A percentile compares a stretch with the other conserved stretches of the same genome.
Conservation (phyloP, 2,329 filamentous ascomycete species). For the Paraphaeosphaeria sporulosa region DNA sequence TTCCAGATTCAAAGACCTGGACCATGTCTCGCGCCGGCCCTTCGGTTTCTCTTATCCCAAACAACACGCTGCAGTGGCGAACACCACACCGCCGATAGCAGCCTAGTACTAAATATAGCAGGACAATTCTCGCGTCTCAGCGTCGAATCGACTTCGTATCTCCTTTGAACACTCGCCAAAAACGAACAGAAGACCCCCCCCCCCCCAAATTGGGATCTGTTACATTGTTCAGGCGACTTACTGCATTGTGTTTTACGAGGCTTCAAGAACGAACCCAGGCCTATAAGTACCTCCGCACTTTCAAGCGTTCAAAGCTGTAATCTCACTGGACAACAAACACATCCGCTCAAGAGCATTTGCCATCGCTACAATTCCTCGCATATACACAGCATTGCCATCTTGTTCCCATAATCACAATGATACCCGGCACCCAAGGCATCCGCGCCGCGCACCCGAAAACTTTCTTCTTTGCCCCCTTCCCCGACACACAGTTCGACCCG, state of each 20-base stretch:
- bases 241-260: not conserved
- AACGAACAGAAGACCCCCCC: not conserved
- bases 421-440: not conserved
- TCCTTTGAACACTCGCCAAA: not conserved
- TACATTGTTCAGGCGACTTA: not conserved
- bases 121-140: not conserved
- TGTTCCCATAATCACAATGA: not conserved
- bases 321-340: not conserved
- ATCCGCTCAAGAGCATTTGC: not conserved
- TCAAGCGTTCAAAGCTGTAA: no score
- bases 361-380: not conserved
- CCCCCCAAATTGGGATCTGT: not conserved
- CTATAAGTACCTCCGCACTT: not conserved
- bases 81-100: not conserved
- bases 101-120: not conserved
- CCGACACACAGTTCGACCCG: not conserved
- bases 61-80: not conserved
- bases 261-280: not conserved
- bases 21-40: no score
- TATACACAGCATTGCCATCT: not conserved
- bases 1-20: no score
- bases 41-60: no score
- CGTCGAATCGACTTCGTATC: no score
- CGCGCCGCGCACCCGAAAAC: not conserved
- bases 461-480: conserved; percentile 9